phyloP scores from a whole-genome alignment of 768 basidiomycete species.

The Panaeolus cyanescens region DNA sequence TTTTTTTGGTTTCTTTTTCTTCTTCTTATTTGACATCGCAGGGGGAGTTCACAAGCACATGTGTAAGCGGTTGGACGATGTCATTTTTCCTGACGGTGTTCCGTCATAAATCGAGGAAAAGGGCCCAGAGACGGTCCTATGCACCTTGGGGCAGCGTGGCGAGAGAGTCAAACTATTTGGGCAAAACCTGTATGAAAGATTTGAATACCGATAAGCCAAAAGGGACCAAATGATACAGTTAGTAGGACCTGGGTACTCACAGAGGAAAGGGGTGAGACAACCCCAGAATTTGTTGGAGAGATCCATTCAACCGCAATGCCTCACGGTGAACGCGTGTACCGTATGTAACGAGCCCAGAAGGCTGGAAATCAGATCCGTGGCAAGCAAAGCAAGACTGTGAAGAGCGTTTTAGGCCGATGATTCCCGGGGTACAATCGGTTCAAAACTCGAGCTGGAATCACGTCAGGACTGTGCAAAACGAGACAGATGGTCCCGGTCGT shows the following conservation, averaged over 20 bases:
- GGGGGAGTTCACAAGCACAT: no score
- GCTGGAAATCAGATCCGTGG: not conserved
- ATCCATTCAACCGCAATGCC: not conserved
- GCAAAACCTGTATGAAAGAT: not conserved
- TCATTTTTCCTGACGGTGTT: not conserved
- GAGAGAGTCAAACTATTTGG: not conserved
- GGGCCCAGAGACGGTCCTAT: not conserved
- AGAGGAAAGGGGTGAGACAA: not conserved
- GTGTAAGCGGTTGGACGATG: no score
- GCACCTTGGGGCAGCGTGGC: not conserved
- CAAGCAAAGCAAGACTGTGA: not conserved
- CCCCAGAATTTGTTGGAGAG: not conserved
- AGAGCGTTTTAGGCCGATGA: not conserved
- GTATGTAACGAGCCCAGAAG: not conserved
- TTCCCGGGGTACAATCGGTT: not conserved
- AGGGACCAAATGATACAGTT: not conserved
- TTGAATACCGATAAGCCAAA: not conserved
- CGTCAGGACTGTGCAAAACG: not conserved
- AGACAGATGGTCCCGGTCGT: not conserved
- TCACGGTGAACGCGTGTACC: not conserved
- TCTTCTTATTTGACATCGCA: no score
- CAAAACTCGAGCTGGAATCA: not conserved
- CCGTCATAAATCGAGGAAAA: not conserved
- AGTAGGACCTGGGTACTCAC: slow-evolving; percentile 1
- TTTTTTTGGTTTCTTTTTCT: not conserved